These are phyloP conservation scores for Penicillium samsonianum DNA, from an alignment of 495 filamentous ascomycete species.

Conservation along the genomic window DNA sequence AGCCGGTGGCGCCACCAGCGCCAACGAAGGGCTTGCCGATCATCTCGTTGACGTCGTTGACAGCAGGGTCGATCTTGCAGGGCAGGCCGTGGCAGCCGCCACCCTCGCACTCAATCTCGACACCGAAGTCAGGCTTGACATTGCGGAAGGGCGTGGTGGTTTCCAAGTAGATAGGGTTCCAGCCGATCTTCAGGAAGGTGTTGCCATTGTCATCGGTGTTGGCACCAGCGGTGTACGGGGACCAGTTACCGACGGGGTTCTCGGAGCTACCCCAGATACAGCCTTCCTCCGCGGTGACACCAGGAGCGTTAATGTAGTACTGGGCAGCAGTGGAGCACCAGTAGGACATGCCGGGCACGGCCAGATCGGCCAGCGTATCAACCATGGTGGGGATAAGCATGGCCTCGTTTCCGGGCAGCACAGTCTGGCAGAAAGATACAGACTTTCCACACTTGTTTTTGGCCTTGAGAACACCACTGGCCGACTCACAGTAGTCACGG, in stretches of 20 bases:
- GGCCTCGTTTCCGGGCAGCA: conserved; percentile 81
- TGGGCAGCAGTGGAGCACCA: conserved; percentile 76
- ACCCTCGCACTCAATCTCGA: conserved; percentile 69
- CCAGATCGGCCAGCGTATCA: conserved; percentile 52
- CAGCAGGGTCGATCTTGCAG: conserved; percentile 69
- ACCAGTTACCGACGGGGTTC: conserved; percentile 76
- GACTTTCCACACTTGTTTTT: conserved; percentile 62
- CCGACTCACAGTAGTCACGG: conserved; percentile 70
- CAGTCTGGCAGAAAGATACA: conserved; percentile 81
- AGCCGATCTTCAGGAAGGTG: conserved; percentile 76
- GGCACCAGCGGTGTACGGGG: conserved; percentile 75
- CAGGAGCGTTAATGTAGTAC: conserved; percentile 82
- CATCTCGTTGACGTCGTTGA: conserved; percentile 62
- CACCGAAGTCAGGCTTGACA: conserved; percentile 63
- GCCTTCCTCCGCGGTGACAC: conserved; percentile 56
- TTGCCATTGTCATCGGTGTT: conserved; percentile 65
- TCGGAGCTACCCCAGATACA: conserved; percentile 70
- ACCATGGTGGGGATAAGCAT: conserved; percentile 83
- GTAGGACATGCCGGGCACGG: conserved; percentile 70
- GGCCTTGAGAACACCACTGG: conserved; percentile 62
- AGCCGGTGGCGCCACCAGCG: conserved; percentile 72
- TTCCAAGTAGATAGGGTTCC: conserved; percentile 76
- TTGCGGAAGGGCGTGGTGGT: conserved; percentile 57
- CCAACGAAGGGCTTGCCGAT: conserved; percentile 53
- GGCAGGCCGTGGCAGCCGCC: conserved; percentile 71